Base-by-base conservation (phyloP, 2,329 filamentous ascomycete species). In the Colletotrichum cordylinicola region DNA sequence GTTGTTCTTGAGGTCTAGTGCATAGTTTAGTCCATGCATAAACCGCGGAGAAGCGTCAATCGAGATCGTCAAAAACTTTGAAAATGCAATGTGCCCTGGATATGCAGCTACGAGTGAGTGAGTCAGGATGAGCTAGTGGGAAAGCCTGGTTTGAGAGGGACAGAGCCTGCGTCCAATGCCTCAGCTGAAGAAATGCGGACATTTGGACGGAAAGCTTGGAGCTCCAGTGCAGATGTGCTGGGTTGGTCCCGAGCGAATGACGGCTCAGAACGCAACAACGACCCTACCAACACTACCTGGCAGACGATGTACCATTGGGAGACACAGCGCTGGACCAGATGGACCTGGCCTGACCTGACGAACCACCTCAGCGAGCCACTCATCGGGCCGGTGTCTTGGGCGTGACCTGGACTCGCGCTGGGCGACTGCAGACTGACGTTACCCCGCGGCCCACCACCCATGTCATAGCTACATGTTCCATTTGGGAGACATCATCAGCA, bases 371-470 rank as follows among this genome's bases (percentile, higher is more conserved):
- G 21, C 21, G 55, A 31, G 55, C 56, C 70, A 73, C 35, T 72
- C 55, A 73, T 43, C 56, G 43, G 56, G 39, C 58, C 55, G 18
- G 16, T 73, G 70, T 73, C 55, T 73, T 43, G 56, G 31, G 73
- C 73, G 64, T 73, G 70, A 75, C 70, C 62, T 73, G 69, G 33
- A 43, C 39, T 64, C 55, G 68, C 55, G 43, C 39, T 8, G 37
- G 37, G 52, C 66, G 12, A 66, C 61, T 61, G 69, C 64, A 73
- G 62, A 35, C 73, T 76, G 74, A 76, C 70, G 74, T 76, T 76
- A 69, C 64, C 70, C 74, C 74, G 74, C 74, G 74, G 29, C 74
- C 70, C 74, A 75, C 73, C 73, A 76, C 65, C 74, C 74, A 76
- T 76, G 74, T 76, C 74, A 76, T 76, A 76, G 64, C 56, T 74